Conservation (phyloP, 306 rosid genomes). For the Sindora glabra region DNA sequence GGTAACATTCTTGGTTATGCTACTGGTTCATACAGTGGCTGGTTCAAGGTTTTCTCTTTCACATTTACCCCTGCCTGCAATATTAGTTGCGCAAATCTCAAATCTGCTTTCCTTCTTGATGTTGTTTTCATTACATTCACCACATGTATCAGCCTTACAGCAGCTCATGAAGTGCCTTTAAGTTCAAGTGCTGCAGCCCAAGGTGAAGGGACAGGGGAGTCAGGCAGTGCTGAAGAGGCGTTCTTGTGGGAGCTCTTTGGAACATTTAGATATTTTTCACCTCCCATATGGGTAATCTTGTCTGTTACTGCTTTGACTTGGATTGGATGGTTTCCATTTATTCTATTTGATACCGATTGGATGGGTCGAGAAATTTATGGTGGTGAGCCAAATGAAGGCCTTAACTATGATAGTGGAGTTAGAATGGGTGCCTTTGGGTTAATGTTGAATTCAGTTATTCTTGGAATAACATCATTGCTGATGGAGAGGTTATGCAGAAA, state of each 20-base stretch:
- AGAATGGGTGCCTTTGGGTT: constrained; percentile 95
- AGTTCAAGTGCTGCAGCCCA: constrained; percentile 28
- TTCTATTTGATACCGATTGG: constrained; percentile 95
- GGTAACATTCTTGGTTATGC: constrained; percentile 95
- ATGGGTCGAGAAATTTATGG: constrained; percentile 99
- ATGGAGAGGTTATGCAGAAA: constrained; percentile 88
- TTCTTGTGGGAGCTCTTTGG: constrained; percentile 89
- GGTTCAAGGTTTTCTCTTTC: constrained; percentile 77
- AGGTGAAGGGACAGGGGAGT: constrained; percentile 42
- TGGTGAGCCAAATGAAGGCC: constrained; percentile 83
- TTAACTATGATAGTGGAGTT: constrained; percentile 63
- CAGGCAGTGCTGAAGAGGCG: constrained; percentile 62
- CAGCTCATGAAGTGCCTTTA: constrained; percentile 70
- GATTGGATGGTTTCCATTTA: constrained; percentile 96
- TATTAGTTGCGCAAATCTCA: constrained; percentile 89
- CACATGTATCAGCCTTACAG: constrained; percentile 56
- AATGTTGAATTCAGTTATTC: constrained; percentile 81
- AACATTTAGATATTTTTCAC: constrained; percentile 73
- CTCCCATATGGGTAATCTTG: constrained; percentile 64
- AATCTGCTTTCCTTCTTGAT: constrained; percentile 83
- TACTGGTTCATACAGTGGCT: constrained; percentile 83
- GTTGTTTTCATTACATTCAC: constrained; percentile 58
- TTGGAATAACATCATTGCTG: constrained; percentile 79
- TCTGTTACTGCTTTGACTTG: constrained; percentile 83
- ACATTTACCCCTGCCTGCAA: constrained; percentile 59